Evolutionary conservation across 2,329 filamentous ascomycete genomes (phyloP), one percentile per base, ranked within the genome.

Genomic region (Fusarium zealandicum): DNA sequence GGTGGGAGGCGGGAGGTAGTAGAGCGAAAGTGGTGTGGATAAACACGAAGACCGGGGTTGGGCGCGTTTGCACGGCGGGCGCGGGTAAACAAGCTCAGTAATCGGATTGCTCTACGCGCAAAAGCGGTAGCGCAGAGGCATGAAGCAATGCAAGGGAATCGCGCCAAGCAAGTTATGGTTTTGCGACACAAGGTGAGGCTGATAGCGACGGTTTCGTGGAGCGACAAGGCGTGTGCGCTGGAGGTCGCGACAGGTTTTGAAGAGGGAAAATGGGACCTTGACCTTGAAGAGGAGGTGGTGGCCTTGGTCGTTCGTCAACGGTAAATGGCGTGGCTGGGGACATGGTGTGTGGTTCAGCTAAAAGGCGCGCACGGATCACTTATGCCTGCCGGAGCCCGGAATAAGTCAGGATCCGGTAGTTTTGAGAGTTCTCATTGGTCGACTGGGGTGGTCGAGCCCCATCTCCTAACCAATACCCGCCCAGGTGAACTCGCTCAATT

Each of bases 311-410:
- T 60, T 64, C 58, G 54, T 62, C 66, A 70, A 61, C 66, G 57
- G 64, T 69, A 72, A 75, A 75, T 69, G 69, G 69, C 69, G 73
- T 75, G 73, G 73, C 73, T 75, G 73, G 73, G 72, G 67, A 44
- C 47, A 37, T 59, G 44, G 36, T 51, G 45, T 63, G 59, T 62
- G 54, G 45, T 48, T 48, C 36, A 48, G 45, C 44, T 33, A 17
- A 17, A 30, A 41, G 36, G 27, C 7, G 13, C 28, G 36, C 44
- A 48, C 36, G 28, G 44, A 31, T 14, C 44, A 39, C 7, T 2
- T 25, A 25, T 25, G 33, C 25, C 8, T 17, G 54, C 33, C 58
- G 41, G 27, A 43, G 17, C 2, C 9, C 31, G 59, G 60, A 57
- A 6, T 5, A 7, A 28, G 0, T 40, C 20, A n/a, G 14, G 1